Evolutionary conservation across 768 basidiomycete genomes (phyloP).

Genomic region (Pleurotus platypus): DNA sequence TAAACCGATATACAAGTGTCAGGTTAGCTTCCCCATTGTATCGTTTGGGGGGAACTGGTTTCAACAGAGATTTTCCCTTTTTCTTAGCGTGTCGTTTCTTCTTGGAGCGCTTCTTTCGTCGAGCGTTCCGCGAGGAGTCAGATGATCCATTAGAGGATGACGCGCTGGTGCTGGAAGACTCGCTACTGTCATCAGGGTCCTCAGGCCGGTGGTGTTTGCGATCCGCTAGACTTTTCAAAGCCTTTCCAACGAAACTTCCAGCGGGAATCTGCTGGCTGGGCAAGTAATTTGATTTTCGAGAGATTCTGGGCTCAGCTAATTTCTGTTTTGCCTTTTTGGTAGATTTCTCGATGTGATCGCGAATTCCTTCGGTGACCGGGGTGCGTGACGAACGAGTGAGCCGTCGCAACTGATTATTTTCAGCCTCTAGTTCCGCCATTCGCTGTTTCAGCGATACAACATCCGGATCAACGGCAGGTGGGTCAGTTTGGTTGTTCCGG

Average conservation of each 20-base stretch:
- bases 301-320: neutral
- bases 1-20: conserved; percentile 19
- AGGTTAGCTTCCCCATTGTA: conserved; percentile 23
- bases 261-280: neutral
- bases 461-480: too few species aligned
- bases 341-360: neutral
- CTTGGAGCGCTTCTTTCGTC: neutral
- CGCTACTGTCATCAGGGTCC: too few species aligned
- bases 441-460: neutral
- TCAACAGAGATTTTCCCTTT: conserved; percentile 11
- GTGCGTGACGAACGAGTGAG: neutral
- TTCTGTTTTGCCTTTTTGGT: neutral
- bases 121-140: neutral
- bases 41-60: conserved; percentile 17
- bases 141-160: too few species aligned
- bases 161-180: too few species aligned
- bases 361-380: neutral
- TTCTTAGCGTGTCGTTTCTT: neutral
- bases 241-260: neutral
- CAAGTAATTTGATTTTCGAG: neutral
- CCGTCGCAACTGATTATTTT: neutral
- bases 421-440: neutral
- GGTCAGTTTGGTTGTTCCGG: too few species aligned
- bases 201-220: neutral
- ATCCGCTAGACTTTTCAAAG: neutral